Evolutionary conservation across 2,329 filamentous ascomycete species (phyloP), one percentile per base, ranked within the genome.

Genomic region (Colletotrichum brevisporum): DNA sequence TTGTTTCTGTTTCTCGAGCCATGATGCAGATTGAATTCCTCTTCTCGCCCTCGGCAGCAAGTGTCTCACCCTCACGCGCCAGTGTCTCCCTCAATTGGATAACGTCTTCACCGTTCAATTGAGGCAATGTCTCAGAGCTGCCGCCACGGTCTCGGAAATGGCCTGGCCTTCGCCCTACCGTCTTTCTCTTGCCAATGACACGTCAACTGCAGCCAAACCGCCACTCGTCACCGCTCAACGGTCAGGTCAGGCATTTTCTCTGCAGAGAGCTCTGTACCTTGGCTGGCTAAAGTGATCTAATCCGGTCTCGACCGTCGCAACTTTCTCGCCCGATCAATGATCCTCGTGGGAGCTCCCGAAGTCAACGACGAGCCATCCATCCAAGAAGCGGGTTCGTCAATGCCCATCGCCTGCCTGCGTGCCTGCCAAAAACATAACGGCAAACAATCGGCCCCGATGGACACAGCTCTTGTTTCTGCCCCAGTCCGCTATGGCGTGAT

Each of bases 161-260:
- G 41, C 16, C 41, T 43, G 16, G 41, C 41, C 24, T n/a, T 65
- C 54, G 26, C 43, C 55, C 36, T 31, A 0, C 3, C 39, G 24
- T 65, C 50, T 48, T 48, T 31, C 24, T 31, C 13, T 36, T 10
- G 43, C 39, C 55, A 55, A 64, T 59, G 27, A 12, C 39, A 43
- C 39, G 52, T 47, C 61, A 66, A 65, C 54, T 9, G 18, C 5
- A 10, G 39, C 26, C 31, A 15, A 39, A 27, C 54, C 62, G 62
- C 54, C 55, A 69, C 51, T 26, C 36, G 55, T 69, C 66, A 69
- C 66, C 62, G 62, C 61, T 60, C 55, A 66, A 60, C 43, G 54
- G 6, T 36, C 31, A 36, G 54, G 6, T 36, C 31, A 36, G 31
- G 27, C n/a, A 39, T 51, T 41, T 54, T 59, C 39, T 27, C 48